A percentile compares a stretch with the other conserved stretches of the same genome.
Evolutionary conservation across 768 basidiomycete genomes (phyloP).

Genomic region (Infundibulicybe gibba): DNA sequence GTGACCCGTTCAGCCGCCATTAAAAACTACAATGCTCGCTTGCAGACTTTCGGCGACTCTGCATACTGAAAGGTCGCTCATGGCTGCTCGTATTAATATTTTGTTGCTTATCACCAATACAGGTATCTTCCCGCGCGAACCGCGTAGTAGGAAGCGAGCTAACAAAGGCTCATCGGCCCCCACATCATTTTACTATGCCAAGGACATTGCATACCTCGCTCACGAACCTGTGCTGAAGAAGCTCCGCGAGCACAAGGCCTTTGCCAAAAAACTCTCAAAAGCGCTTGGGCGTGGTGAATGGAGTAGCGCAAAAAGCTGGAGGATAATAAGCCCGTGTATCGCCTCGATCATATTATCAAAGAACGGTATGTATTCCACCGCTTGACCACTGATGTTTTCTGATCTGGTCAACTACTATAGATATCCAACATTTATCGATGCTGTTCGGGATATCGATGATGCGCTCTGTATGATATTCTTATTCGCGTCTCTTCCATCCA

Average conservation of each 20-base stretch:
- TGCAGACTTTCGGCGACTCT: constrained; percentile 93
- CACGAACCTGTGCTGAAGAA: constrained; percentile 95
- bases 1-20: constrained; percentile 87
- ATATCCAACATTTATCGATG: constrained; percentile 96
- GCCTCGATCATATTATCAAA: constrained; percentile 94
- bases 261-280: constrained; percentile 92
- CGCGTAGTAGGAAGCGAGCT: constrained; percentile 84
- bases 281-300: constrained; percentile 95
- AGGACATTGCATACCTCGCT: constrained; percentile 95
- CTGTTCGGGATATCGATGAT: constrained; percentile 94
- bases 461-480: constrained; percentile 93
- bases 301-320: constrained; percentile 93
- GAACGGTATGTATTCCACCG: constrained; percentile 64
- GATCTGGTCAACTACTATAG: constrained; percentile 32
- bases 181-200: constrained; percentile 96
- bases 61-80: constrained; percentile 89
- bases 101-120: neutral
- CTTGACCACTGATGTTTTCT: constrained; percentile 5
- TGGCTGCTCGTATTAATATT: constrained; percentile 1
- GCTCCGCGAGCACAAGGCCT: constrained; percentile 95
- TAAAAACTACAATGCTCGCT: constrained; percentile 96
- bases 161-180: constrained; percentile 98
- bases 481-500: constrained; percentile 90
- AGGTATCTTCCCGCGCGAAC: constrained; percentile 99
- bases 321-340: constrained; percentile 88